Percentiles rank a stretch among this genome's conserved stretches.
phyloP scores from a whole-genome alignment of 1,284 basidiomycete species.

The Trametes hirsuta region DNA sequence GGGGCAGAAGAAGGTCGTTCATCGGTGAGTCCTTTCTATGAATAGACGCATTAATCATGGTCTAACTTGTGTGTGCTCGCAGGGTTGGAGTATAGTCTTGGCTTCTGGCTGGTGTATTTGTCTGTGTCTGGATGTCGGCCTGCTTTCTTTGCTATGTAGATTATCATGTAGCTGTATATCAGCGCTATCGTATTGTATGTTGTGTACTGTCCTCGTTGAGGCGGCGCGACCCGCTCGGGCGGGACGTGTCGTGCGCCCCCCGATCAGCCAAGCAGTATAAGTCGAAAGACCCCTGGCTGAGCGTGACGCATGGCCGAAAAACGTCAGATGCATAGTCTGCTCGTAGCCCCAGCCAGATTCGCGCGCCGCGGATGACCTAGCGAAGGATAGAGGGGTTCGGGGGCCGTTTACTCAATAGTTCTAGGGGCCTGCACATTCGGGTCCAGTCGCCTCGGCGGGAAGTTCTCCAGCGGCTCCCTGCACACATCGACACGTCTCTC shows the following conservation, averaged over 20 bases:
- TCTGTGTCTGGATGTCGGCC: conserved; percentile 6
- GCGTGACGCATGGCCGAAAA: background rate
- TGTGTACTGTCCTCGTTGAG: background rate
- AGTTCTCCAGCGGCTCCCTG: conserved; percentile 36
- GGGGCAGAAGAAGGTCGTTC: conserved; percentile 45
- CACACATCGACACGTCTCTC: background rate
- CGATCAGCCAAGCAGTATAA: too few species aligned
- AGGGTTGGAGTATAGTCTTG: conserved; percentile 28
- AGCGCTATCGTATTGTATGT: conserved; percentile 15
- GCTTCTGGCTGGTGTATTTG: background rate
- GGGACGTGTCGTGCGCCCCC: too few species aligned
- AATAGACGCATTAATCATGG: too few species aligned
- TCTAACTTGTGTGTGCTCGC: background rate
- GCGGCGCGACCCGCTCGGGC: background rate
- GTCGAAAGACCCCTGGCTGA: too few species aligned
- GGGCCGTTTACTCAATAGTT: conserved; percentile 12
- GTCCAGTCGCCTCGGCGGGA: conserved; percentile 28
- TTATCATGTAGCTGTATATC: conserved; percentile 20
- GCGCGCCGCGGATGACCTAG: background rate
- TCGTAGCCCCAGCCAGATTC: background rate
- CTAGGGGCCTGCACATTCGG: conserved; percentile 10
- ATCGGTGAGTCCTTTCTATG: conserved; percentile 25
- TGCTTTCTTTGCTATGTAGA: conserved; percentile 18
- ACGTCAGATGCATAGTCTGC: background rate
- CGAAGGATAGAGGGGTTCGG: background rate